Base-by-base conservation (phyloP, 768 basidiomycete species). In the Dacryopinax spathularia region DNA sequence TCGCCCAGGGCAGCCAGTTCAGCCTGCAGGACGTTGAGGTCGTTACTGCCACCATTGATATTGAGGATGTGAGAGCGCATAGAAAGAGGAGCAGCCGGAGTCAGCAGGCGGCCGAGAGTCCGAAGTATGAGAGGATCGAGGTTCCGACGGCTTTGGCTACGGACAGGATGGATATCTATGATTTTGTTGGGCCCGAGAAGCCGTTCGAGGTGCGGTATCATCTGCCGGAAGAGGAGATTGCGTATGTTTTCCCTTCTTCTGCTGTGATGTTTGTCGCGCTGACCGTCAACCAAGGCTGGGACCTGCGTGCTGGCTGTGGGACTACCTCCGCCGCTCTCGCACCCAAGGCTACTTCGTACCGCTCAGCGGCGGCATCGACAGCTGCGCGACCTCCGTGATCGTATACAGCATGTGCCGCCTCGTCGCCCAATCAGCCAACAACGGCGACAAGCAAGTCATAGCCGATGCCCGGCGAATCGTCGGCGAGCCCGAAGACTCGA, bases 221-320 rank as follows among this genome's bases (percentile, higher is more conserved):
- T 72, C 78, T 71, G 6, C 91, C 95, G 0, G 93, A 97, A 73
- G 95, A 98, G 73, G 96, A 98, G 75, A 96, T 98, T 64, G 95
- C 96, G 96, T 96, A 70, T 68, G 91, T 81, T 6, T 35, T n/a
- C 0, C 37, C 33, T 62, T 41, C 60, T 62, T 33, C n/a, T 22
- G n/a, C 34, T 22, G 34, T 22, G 25, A 13, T 44, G 15, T 29
- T 65, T 61, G 22, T 48, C 10, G 3, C n/a, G n/a, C n/a, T n/a
- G n/a, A n/a, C n/a, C n/a, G 41, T 18, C 18, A 4, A 12, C 48
- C 29, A 66, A 97, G 95, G 1, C 77, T 98, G 1, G 96, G 96
- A 3, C 96, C 96, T 6, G 96, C 95, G 16, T 98, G 96, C 71
- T 99, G 96, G 96, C 79, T 99, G n/a, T 99, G 96, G 96, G 96